Evolutionary conservation across 495 filamentous ascomycete species (phyloP).

Genomic region (Aspergillus saccharolyticus): DNA sequence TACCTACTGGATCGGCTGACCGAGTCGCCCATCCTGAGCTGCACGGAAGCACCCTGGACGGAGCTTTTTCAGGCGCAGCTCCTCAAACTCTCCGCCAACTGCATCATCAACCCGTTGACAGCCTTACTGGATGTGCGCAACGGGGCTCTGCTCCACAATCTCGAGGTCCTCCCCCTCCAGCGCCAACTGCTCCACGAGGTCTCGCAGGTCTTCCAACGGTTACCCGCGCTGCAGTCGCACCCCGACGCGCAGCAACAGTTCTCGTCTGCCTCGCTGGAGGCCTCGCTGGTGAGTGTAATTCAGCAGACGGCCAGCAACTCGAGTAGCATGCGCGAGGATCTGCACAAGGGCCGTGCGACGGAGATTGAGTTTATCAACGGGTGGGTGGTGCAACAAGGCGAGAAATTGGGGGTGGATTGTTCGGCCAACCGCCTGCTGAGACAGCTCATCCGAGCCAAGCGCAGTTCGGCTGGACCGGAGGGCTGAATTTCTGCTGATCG

Average conservation of each 20-base stretch:
- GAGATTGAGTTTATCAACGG: slow-evolving; percentile 78
- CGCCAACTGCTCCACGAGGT: slow-evolving; percentile 52
- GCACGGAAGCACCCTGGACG: slow-evolving; percentile 24
- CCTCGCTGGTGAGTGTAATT: slow-evolving; percentile 47
- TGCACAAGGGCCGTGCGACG: slow-evolving; percentile 52
- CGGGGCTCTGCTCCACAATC: slow-evolving; percentile 54
- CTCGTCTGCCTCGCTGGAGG: slow-evolving; percentile 41
- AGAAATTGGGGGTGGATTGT: slow-evolving; percentile 53
- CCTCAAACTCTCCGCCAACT: slow-evolving; percentile 67
- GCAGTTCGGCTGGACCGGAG: neutral
- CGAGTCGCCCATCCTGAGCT: slow-evolving; percentile 24
- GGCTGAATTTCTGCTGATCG: neutral
- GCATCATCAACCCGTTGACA: slow-evolving; percentile 70
- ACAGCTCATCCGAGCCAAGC: slow-evolving; percentile 50
- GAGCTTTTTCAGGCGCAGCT: slow-evolving; percentile 48
- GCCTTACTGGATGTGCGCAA: slow-evolving; percentile 62
- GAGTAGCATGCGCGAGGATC: slow-evolving; percentile 73
- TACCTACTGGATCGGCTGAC: slow-evolving; percentile 28
- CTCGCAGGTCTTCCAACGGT: slow-evolving; percentile 44
- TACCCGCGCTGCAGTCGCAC: slow-evolving; percentile 53
- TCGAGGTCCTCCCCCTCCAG: slow-evolving; percentile 40
- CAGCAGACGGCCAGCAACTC: slow-evolving; percentile 58
- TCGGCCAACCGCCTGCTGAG: slow-evolving; percentile 53
- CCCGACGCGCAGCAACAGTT: slow-evolving; percentile 46
- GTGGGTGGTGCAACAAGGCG: slow-evolving; percentile 58